Evolutionary conservation across 2,329 filamentous ascomycete genomes (phyloP).

Genomic region (Pseudopyrenochaeta lycopersici): DNA sequence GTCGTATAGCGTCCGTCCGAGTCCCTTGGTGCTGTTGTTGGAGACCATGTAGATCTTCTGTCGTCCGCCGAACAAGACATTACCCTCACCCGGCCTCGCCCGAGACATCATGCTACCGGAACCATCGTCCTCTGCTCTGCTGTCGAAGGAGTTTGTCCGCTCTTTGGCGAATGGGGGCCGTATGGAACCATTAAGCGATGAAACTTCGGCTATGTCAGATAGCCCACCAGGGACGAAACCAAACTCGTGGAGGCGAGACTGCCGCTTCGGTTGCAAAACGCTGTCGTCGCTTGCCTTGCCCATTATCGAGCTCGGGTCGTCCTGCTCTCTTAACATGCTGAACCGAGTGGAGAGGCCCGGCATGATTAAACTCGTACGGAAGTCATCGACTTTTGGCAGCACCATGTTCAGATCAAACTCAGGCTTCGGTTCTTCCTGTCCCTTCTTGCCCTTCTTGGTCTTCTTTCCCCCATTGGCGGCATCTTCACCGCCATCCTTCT

Average conservation of each 20-base stretch:
- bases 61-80: slow-evolving; percentile 90
- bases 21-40: slow-evolving; percentile 55
- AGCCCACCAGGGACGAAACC: slow-evolving; percentile 69
- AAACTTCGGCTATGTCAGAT: slow-evolving; percentile 88
- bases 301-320: slow-evolving; percentile 86
- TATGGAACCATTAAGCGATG: slow-evolving; percentile 69
- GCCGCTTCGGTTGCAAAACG: slow-evolving; percentile 82
- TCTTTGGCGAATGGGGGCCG: slow-evolving; percentile 68
- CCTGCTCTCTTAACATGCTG: slow-evolving; percentile 95
- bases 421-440: slow-evolving; percentile 64
- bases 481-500: slow-evolving; percentile 61
- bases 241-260: slow-evolving; percentile 79
- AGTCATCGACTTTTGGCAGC: slow-evolving; percentile 85
- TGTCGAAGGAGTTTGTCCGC: slow-evolving; percentile 71
- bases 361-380: slow-evolving; percentile 95
- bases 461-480: slow-evolving; percentile 36
- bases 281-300: slow-evolving; percentile 97
- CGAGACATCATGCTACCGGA: slow-evolving; percentile 84
- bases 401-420: slow-evolving; percentile 77
- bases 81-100: slow-evolving; percentile 84
- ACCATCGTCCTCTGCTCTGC: slow-evolving; percentile 71
- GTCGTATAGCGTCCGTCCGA: slow-evolving; percentile 77
- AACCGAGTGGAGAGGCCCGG: slow-evolving; percentile 93
- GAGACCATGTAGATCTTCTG: slow-evolving; percentile 95
- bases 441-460: slow-evolving; percentile 61